A percentile compares a stretch with the other conserved stretches of the same genome.
Evolutionary conservation across 1,284 basidiomycete genomes (phyloP).

Genomic region (Pyrrhoderma noxium): DNA sequence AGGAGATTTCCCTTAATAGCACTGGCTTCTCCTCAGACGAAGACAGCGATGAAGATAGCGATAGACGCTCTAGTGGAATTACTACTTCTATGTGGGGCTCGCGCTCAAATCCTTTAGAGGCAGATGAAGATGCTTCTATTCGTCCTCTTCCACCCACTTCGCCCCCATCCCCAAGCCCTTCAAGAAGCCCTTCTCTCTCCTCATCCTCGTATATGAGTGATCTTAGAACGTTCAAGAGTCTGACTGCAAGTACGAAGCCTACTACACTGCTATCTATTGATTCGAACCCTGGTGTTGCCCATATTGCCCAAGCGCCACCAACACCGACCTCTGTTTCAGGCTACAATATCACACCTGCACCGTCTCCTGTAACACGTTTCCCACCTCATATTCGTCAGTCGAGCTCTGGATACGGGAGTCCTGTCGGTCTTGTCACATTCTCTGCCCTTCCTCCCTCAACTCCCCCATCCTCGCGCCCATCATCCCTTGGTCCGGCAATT

Average conservation of each 20-base stretch:
- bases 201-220: constrained; percentile 75
- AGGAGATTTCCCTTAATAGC: constrained; percentile 59
- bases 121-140: constrained; percentile 85
- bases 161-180: constrained; percentile 78
- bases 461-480: constrained; percentile 35
- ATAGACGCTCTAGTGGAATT: constrained; percentile 47
- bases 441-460: constrained; percentile 53
- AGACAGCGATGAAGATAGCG: constrained; percentile 37
- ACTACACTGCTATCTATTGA: constrained; percentile 91
- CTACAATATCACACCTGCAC: constrained; percentile 12
- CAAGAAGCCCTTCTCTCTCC: constrained; percentile 73
- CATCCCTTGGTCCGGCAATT: constrained; percentile 27
- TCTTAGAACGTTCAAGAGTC: constrained; percentile 71
- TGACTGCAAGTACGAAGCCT: constrained; percentile 88
- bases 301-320: constrained; percentile 81
- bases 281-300: constrained; percentile 71
- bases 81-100: constrained; percentile 64
- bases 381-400: constrained; percentile 52
- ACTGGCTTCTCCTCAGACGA: constrained; percentile 43
- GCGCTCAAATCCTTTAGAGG: constrained; percentile 62
- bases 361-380: constrained; percentile 35
- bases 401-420: constrained; percentile 43
- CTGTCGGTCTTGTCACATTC: constrained; percentile 58
- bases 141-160: constrained; percentile 80
- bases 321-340: constrained; percentile 32